Evolutionary conservation across 2,329 filamentous ascomycete genomes (phyloP).

Genomic region (Plenodomus lindquistii): DNA sequence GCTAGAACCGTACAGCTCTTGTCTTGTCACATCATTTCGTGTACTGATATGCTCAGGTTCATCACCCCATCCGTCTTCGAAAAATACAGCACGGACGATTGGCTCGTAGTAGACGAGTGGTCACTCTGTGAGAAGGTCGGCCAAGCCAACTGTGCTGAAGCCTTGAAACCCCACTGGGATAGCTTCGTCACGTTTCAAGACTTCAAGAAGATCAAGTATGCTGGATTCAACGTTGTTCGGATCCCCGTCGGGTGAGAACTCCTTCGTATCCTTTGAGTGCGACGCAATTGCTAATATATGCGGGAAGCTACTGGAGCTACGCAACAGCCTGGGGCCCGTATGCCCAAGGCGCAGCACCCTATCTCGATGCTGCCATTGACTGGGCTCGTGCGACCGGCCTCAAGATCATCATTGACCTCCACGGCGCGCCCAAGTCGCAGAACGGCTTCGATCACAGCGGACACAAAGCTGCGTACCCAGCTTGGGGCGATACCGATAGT

Average conservation of each 20-base stretch:
- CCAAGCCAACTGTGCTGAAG: conserved; percentile 44
- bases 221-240: conserved; percentile 63
- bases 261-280: not conserved
- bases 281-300: not conserved
- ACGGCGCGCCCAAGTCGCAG: conserved; percentile 57
- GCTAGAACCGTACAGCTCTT: conserved; percentile 30
- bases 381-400: conserved; percentile 59
- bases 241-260: conserved; percentile 58
- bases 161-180: conserved; percentile 57
- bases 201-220: conserved; percentile 59
- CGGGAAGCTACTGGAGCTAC: not conserved
- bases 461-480: conserved; percentile 47
- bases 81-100: conserved; percentile 30
- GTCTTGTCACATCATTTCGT: not conserved
- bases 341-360: conserved; percentile 55
- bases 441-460: conserved; percentile 68
- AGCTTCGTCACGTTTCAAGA: conserved; percentile 55
- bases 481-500: conserved; percentile 54
- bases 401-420: conserved; percentile 62
- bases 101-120: conserved; percentile 54
- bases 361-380: conserved; percentile 59
- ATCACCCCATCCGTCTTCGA: conserved; percentile 62
- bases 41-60: conserved; percentile 42
- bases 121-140: conserved; percentile 56
- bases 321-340: conserved; percentile 52